Percentiles rank a stretch among this genome's conserved stretches.
phyloP scores from a whole-genome alignment of 129 eudicot genomes.

The sunflower (Helianthus annuus) region HanXRQr2.0-SUNRISE NC_035433.2:88963897-88964396 shows the following conservation, averaged over 20 bases:
- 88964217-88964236: conserved; percentile 12
- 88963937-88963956: conserved; percentile 25
- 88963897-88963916: conserved; percentile 18
- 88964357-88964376: neutral
- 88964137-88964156: conserved; percentile 22
- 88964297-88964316: neutral
- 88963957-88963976: conserved; percentile 29
- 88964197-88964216: conserved; percentile 12
- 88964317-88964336: neutral
- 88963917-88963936: conserved; percentile 32
- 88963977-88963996: conserved; percentile 38
- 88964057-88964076: conserved; percentile 26
- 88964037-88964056: conserved; percentile 25
- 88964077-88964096: conserved; percentile 24
- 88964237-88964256: conserved; percentile 7
- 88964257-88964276: conserved; percentile 16
- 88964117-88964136: conserved; percentile 20
- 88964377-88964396: no score
- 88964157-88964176: neutral
- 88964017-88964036: conserved; percentile 22
- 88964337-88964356: neutral
- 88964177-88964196: conserved; percentile 12
- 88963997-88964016: conserved; percentile 31
- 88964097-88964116: conserved; percentile 19
- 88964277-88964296: neutral